Percentiles rank a stretch among this genome's conserved stretches.
Evolutionary conservation across 73 alveolate species (phyloP).

Genomic region (Effrenium voratum): DNA sequence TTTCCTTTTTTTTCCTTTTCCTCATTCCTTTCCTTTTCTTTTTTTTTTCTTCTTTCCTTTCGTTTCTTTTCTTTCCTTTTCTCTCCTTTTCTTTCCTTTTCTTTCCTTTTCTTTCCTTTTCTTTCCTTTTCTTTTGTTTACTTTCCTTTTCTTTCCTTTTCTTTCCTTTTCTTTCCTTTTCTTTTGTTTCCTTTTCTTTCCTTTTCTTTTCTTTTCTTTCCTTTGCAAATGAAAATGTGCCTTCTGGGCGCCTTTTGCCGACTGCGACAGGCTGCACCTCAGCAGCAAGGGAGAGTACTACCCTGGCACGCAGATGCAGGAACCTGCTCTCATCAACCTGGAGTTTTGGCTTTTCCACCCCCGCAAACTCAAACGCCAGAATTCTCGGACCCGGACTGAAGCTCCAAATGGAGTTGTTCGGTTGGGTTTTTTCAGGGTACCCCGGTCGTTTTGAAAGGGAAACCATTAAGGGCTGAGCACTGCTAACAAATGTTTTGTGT

Average conservation of each 20-base stretch:
- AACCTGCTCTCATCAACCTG: too few species aligned
- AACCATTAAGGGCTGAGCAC: too few species aligned
- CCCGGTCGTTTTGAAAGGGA: too few species aligned
- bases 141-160: not conserved
- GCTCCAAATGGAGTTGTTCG: too few species aligned
- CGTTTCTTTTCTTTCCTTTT: not conserved
- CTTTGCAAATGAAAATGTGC: too few species aligned
- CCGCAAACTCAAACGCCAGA: too few species aligned
- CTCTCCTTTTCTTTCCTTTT: not conserved
- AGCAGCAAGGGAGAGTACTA: slow-evolving; percentile 67
- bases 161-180: not conserved
- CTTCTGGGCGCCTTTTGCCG: too few species aligned
- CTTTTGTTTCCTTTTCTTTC: not conserved
- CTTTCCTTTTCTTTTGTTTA: not conserved
- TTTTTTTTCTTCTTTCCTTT: not conserved
- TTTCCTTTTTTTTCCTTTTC: not conserved
- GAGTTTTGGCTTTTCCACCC: too few species aligned
- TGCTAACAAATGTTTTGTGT: too few species aligned
- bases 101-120: not conserved
- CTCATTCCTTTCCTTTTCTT: not conserved
- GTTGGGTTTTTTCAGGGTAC: too few species aligned
- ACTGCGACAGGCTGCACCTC: slow-evolving; percentile 81
- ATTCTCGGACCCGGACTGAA: too few species aligned
- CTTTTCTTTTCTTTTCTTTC: too few species aligned
- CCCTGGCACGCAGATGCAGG: slow-evolving; percentile 88